phyloP scores from a whole-genome alignment of 2,329 filamentous ascomycete species.

The Cordyceps javanica region DNA sequence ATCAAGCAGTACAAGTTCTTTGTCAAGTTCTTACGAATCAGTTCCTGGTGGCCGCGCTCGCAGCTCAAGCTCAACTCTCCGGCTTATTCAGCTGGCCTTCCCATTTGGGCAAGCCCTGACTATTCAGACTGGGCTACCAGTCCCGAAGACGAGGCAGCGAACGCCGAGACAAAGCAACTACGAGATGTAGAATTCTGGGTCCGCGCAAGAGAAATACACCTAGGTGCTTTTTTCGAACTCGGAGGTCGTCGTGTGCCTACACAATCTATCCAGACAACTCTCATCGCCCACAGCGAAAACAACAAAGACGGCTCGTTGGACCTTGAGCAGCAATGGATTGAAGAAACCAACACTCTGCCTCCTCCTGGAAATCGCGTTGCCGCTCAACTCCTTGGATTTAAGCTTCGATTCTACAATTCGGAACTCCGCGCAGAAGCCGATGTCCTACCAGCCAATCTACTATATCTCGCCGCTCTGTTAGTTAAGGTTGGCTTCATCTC shows the following conservation, averaged over 20 bases:
- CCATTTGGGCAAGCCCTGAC: constrained; percentile 75
- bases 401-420: constrained; percentile 90
- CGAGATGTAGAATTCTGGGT: constrained; percentile 79
- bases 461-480: constrained; percentile 83
- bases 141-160: constrained; percentile 60
- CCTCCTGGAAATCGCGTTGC: constrained; percentile 84
- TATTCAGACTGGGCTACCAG: constrained; percentile 56
- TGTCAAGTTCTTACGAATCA: constrained; percentile 82
- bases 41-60: constrained; percentile 92
- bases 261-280: constrained; percentile 43
- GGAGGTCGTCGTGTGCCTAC: constrained; percentile 64
- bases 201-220: constrained; percentile 65
- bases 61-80: constrained; percentile 34
- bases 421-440: constrained; percentile 68
- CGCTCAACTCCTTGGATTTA: constrained; percentile 93
- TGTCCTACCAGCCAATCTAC: constrained; percentile 80
- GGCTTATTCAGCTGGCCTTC: constrained; percentile 60
- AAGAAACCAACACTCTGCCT: constrained; percentile 72
- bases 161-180: constrained; percentile 49
- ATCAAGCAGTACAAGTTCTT: constrained; percentile 94
- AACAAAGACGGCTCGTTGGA: constrained; percentile 41
- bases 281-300: constrained; percentile 31
- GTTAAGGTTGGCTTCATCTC: constrained; percentile 98
- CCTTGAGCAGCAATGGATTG: constrained; percentile 67
- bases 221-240: constrained; percentile 85